Percentiles rank a stretch among this genome's conserved stretches.
Evolutionary conservation across 2,329 filamentous ascomycete species (phyloP).

Genomic region (Gnomoniopsis smithogilvyi): DNA sequence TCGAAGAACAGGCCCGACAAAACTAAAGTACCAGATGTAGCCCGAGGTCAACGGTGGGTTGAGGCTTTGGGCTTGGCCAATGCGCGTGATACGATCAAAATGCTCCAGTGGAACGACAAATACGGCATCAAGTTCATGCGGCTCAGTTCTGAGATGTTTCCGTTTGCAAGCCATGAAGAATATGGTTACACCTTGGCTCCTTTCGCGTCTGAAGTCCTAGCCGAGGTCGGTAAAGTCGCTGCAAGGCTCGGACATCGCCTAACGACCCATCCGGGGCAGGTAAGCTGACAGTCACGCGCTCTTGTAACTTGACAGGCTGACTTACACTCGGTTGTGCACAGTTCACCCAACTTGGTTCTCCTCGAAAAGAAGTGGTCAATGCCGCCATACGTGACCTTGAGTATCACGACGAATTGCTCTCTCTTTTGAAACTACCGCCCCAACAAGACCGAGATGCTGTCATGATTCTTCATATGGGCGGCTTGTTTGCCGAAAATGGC

Average conservation of each 20-base stretch:
- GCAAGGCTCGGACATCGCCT: constrained; percentile 78
- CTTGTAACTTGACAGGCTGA: neutral
- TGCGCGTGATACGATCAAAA: constrained; percentile 76
- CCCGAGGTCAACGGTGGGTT: constrained; percentile 68
- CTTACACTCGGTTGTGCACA: constrained; percentile 27
- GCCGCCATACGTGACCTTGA: constrained; percentile 78
- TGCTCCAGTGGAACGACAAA: constrained; percentile 87
- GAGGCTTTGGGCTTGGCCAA: constrained; percentile 78
- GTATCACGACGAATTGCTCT: constrained; percentile 84
- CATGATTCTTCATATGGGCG: constrained; percentile 93
- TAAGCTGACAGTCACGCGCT: constrained; percentile 23
- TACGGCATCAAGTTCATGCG: constrained; percentile 92
- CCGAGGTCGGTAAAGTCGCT: constrained; percentile 72
- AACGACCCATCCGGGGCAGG: constrained; percentile 84
- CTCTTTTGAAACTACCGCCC: constrained; percentile 69
- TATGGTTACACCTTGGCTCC: constrained; percentile 83
- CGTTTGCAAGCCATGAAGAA: constrained; percentile 84
- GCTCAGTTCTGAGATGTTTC: constrained; percentile 94
- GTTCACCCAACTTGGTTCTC: constrained; percentile 89
- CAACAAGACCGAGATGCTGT: constrained; percentile 83
- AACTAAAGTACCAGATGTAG: constrained; percentile 61
- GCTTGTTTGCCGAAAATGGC: constrained; percentile 62
- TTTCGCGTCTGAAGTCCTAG: constrained; percentile 76
- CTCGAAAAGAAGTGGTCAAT: constrained; percentile 70
- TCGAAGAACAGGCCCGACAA: constrained; percentile 86